These are phyloP conservation scores for Xylaria sp. DNA, from an alignment of 2,329 filamentous ascomycete species.

Conservation along the genomic window DNA sequence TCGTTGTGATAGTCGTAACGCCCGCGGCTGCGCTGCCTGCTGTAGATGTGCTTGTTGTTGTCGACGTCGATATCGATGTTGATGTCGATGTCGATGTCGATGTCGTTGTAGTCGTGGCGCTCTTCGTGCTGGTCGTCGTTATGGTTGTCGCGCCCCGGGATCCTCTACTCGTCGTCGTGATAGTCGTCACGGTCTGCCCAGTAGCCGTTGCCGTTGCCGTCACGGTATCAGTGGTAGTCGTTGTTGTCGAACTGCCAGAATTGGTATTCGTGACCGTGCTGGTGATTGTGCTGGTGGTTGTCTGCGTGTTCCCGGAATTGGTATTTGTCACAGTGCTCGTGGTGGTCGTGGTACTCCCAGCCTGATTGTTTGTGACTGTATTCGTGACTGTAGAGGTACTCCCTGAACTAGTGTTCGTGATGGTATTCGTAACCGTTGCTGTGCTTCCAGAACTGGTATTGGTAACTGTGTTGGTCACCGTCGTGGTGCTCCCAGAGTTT, in stretches of 20 bases:
- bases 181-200: conserved; percentile 21
- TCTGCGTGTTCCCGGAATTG: not conserved
- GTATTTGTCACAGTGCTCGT: conserved; percentile 2
- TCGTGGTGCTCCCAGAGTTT: not conserved
- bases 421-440: not conserved
- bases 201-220: not conserved
- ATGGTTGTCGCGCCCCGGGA: conserved; percentile 1
- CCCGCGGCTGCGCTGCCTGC: not conserved
- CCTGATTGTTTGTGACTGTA: not conserved
- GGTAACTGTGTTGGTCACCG: not conserved
- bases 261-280: not conserved
- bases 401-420: not conserved
- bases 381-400: conserved; percentile 1
- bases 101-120: not conserved
- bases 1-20: not conserved
- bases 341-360: conserved; percentile 2
- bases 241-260: not conserved
- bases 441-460: conserved; percentile 10
- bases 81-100: not conserved
- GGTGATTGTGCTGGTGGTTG: not conserved
- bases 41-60: not conserved
- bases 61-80: not conserved
- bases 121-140: conserved; percentile 24
- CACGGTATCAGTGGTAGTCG: not conserved
- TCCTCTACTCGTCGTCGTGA: conserved; percentile 21